A percentile compares a stretch with the other conserved stretches of the same genome.
Evolutionary conservation across 2,329 filamentous ascomycete genomes (phyloP).

Genomic region (Curvularia hawaiiensis): DNA sequence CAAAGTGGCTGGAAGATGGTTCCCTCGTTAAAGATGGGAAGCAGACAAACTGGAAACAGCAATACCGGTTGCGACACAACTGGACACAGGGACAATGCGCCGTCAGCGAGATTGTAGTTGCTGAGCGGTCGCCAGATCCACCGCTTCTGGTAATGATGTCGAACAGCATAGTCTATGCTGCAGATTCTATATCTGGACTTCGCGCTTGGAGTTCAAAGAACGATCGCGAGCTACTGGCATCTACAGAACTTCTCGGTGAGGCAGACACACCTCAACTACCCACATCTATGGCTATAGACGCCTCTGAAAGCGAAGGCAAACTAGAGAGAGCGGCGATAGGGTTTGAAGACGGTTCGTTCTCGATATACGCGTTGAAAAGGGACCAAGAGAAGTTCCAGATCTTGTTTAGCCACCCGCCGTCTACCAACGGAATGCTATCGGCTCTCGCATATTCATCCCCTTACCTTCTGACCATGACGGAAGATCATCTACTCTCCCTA

Average conservation of each 20-base stretch:
- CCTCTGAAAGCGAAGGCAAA: slow-evolving; percentile 34
- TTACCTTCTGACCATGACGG: slow-evolving; percentile 79
- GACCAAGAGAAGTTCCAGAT: slow-evolving; percentile 51
- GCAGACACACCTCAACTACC: slow-evolving; percentile 49
- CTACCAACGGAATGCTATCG: slow-evolving; percentile 68
- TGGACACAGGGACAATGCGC: slow-evolving; percentile 85
- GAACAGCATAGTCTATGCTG: slow-evolving; percentile 78
- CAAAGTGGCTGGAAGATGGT: slow-evolving; percentile 67
- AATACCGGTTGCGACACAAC: slow-evolving; percentile 88
- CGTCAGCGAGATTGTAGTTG: slow-evolving; percentile 75
- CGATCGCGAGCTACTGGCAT: slow-evolving; percentile 63
- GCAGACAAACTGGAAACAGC: slow-evolving; percentile 79
- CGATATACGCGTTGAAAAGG: slow-evolving; percentile 67
- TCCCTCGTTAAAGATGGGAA: slow-evolving; percentile 58
- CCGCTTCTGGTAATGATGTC: slow-evolving; percentile 76
- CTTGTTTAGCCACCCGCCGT: slow-evolving; percentile 65
- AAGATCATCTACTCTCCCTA: slow-evolving; percentile 73
- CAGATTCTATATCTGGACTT: slow-evolving; percentile 70
- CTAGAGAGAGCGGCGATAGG: slow-evolving; percentile 42
- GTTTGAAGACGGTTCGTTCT: slow-evolving; percentile 58
- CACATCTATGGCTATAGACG: slow-evolving; percentile 69
- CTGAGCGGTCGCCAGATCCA: slow-evolving; percentile 58
- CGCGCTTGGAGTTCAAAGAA: slow-evolving; percentile 76
- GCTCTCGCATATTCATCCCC: slow-evolving; percentile 75
- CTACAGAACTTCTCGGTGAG: slow-evolving; percentile 32